Evolutionary conservation across 768 basidiomycete genomes (phyloP).

Genomic region (Auricularia sp.): DNA sequence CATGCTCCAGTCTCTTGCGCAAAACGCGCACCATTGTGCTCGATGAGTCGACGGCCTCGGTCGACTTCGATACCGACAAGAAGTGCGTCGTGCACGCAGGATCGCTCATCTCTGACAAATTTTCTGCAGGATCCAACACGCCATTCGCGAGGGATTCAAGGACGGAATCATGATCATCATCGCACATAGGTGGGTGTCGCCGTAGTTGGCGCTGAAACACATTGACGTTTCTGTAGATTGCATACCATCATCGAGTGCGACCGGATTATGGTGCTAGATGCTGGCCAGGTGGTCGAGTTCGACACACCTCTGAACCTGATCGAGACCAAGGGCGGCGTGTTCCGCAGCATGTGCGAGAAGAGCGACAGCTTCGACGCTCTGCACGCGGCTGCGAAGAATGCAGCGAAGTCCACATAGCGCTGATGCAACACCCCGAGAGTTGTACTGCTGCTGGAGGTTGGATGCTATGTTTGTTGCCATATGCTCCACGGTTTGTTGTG

Average conservation of each 20-base stretch:
- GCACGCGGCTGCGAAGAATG: background rate
- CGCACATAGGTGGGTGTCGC: conserved; percentile 15
- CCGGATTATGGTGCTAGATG: conserved; percentile 36
- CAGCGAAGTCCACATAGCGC: no score
- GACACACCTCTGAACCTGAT: conserved; percentile 68
- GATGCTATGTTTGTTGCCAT: no score
- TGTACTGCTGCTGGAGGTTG: no score
- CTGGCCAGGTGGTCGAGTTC: conserved; percentile 70
- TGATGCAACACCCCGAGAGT: no score
- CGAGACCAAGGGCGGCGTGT: conserved; percentile 49
- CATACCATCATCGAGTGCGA: conserved; percentile 26
- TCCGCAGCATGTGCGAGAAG: conserved; percentile 76
- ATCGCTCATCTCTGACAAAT: conserved; percentile 8
- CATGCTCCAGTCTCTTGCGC: conserved; percentile 16
- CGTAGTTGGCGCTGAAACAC: conserved; percentile 1
- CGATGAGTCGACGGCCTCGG: conserved; percentile 14
- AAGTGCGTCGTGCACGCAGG: conserved; percentile 3
- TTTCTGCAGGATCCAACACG: conserved; percentile 25
- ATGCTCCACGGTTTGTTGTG: no score
- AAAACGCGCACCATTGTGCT: conserved; percentile 16
- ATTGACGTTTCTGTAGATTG: conserved; percentile 12
- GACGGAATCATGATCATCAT: conserved; percentile 50
- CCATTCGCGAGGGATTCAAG: conserved; percentile 28
- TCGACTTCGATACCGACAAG: background rate
- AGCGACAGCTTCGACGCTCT: conserved; percentile 25